These are phyloP conservation scores for Wickerhamomyces hampshirensis DNA, from an alignment of 805 yeast genomes.

Conservation along the genomic window DNA sequence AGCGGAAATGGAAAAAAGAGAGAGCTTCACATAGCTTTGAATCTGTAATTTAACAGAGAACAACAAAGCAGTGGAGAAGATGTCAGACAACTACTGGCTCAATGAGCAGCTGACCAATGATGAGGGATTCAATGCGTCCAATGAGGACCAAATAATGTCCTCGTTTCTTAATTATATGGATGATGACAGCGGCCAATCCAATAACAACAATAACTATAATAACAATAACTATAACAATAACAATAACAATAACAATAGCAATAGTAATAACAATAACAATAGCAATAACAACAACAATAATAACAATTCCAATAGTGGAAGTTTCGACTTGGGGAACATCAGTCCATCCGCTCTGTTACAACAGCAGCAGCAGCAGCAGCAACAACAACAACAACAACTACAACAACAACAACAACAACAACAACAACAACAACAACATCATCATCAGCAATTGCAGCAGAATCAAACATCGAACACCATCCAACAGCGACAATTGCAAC, in stretches of 20 bases:
- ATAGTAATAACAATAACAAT: slow-evolving; percentile 1
- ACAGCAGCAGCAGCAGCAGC: slow-evolving; percentile 7
- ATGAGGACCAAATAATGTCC: slow-evolving; percentile 31
- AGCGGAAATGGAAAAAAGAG: neutral
- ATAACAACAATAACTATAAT: slow-evolving; percentile 4
- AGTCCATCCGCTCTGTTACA: slow-evolving; percentile 20
- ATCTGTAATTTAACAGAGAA: neutral
- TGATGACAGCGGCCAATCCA: slow-evolving; percentile 18
- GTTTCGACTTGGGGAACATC: slow-evolving; percentile 16
- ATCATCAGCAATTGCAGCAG: slow-evolving; percentile 6
- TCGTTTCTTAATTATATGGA: slow-evolving; percentile 48
- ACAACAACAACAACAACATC: slow-evolving; percentile 1
- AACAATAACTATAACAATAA: slow-evolving; percentile 22
- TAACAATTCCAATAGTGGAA: slow-evolving; percentile 9
- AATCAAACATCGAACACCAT: no score
- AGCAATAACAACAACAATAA: neutral
- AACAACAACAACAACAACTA: slow-evolving; percentile 10
- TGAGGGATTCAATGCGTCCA: slow-evolving; percentile 14
- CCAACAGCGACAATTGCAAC: slow-evolving; percentile 8
- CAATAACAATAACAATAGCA: slow-evolving; percentile 3
- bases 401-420: slow-evolving; percentile 10
- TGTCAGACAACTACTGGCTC: slow-evolving; percentile 26
- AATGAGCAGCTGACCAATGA: slow-evolving; percentile 24
- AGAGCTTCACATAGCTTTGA: neutral
- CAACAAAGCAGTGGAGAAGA: slow-evolving; percentile 1